Evolutionary conservation across 2,329 filamentous ascomycete species (phyloP).

Genomic region (Pseudogymnoascus sp.): DNA sequence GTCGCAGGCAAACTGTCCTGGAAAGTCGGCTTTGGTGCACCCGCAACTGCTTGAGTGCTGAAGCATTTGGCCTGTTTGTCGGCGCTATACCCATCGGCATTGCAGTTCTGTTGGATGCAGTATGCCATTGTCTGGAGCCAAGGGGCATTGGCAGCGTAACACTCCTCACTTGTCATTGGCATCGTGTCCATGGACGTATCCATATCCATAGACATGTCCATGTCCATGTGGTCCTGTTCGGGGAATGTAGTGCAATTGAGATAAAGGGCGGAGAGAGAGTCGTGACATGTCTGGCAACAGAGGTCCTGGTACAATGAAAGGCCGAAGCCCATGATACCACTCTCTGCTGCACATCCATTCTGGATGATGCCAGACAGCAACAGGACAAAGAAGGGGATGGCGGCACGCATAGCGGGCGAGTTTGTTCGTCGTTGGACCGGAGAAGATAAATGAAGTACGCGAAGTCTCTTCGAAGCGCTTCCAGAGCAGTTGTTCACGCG

Average conservation of each 20-base stretch:
- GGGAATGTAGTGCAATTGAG: constrained; percentile 25
- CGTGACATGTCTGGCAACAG: constrained; percentile 25
- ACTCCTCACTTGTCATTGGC: neutral
- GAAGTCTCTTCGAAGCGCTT: neutral
- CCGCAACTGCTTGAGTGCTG: constrained; percentile 18
- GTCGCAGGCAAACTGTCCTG: constrained; percentile 20
- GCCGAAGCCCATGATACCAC: constrained; percentile 26
- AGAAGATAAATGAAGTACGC: neutral
- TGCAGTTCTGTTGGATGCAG: constrained; percentile 11
- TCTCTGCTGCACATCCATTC: constrained; percentile 9
- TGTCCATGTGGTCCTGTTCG: constrained; percentile 2
- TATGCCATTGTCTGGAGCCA: constrained; percentile 12
- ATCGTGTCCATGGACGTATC: constrained; percentile 17
- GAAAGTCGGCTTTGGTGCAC: constrained; percentile 20
- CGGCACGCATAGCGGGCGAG: neutral
- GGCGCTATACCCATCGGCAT: neutral
- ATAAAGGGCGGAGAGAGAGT: constrained; percentile 22
- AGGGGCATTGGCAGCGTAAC: neutral
- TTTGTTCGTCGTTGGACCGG: neutral
- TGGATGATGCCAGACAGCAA: neutral
- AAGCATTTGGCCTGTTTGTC: constrained; percentile 27
- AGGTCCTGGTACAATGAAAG: constrained; percentile 24
- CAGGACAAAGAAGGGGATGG: neutral
- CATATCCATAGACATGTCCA: constrained; percentile 21
- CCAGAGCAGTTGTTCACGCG: neutral